These are phyloP conservation scores for Acacia pycnantha DNA, from an alignment of 331 rosid species.

Conservation along the genomic window DNA sequence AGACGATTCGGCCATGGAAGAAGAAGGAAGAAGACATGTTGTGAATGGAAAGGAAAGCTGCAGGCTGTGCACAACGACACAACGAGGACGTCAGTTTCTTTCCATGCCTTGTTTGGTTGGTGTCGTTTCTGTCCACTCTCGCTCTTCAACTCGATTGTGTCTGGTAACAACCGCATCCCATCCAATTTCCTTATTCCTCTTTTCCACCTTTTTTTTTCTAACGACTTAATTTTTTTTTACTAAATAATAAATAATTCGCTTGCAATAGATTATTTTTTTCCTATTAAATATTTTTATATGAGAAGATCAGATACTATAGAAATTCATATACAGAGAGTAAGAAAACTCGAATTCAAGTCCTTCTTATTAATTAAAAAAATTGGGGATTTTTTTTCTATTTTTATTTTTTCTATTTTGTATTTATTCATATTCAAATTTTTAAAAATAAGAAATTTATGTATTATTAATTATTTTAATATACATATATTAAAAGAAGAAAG, in stretches of 20 bases:
- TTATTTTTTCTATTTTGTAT: no score
- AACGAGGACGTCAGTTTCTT: conserved; percentile 6
- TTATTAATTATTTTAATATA: no score
- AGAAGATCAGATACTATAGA: no score
- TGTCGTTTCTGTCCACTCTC: conserved; percentile 6
- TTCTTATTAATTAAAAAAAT: no score
- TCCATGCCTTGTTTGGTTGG: conserved; percentile 4
- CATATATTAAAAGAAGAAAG: no score
- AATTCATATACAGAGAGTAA: no score
- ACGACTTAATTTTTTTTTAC: neutral
- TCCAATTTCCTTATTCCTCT: neutral
- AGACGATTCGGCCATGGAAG: neutral
- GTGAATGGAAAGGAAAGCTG: neutral
- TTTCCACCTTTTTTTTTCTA: no score
- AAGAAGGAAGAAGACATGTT: neutral
- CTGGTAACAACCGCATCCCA: conserved; percentile 9
- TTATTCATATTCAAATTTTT: neutral
- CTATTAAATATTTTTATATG: no score
- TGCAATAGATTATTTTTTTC: neutral
- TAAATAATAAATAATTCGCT: no score
- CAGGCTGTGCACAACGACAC: neutral
- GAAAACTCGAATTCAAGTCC: no score
- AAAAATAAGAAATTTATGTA: no score
- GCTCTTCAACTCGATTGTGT: neutral
- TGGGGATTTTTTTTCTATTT: no score